Evolutionary conservation across 345 rosid species (phyloP).

Genomic region (Lenwebbia sp.): DNA sequence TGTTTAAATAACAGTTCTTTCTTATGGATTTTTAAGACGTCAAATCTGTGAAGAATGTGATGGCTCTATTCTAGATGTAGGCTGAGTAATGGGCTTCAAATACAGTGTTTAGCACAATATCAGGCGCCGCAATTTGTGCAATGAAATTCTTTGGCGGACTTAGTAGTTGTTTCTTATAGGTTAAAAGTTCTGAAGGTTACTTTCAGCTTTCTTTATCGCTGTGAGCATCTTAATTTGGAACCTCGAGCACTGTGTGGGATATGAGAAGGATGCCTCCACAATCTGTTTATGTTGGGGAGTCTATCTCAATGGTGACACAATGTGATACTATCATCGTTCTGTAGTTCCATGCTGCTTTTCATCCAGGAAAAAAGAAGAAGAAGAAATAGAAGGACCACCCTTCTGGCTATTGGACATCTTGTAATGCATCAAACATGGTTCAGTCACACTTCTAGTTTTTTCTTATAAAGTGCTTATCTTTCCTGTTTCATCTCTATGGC

Average conservation of each 20-base stretch:
- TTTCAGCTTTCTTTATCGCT: background rate
- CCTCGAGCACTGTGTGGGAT: background rate
- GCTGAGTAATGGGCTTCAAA: background rate
- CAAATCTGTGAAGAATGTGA: background rate
- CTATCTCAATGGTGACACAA: background rate
- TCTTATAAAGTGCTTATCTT: too few species aligned
- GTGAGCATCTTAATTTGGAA: background rate
- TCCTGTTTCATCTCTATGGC: background rate
- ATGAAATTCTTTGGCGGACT: background rate
- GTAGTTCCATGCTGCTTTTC: background rate
- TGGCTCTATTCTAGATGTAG: background rate
- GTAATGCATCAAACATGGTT: background rate
- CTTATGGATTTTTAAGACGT: fast-evolving
- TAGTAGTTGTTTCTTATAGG: background rate
- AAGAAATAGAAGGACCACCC: background rate
- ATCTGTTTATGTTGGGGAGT: background rate
- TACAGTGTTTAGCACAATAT: background rate
- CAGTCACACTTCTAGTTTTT: background rate
- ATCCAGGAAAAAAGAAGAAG: too few species aligned
- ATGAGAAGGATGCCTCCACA: background rate
- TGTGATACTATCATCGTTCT: background rate
- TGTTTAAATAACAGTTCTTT: fast-evolving
- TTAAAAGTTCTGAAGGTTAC: background rate
- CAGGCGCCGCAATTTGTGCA: background rate
- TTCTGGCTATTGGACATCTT: background rate